Evolutionary conservation across 805 yeast genomes (phyloP).

Genomic region (Candida silvicultrix): DNA sequence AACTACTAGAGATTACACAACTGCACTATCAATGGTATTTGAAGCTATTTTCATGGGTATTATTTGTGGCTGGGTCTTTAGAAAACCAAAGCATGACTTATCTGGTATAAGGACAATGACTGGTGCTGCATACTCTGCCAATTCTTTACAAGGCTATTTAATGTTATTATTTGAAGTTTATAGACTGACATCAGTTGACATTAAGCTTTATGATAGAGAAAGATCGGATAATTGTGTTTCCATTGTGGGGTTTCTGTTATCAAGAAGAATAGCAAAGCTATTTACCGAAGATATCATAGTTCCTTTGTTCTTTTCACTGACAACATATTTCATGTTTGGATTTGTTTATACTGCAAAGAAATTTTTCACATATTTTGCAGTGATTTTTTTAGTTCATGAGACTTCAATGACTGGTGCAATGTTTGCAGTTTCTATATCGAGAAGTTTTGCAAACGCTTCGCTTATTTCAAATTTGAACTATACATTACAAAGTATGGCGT

Average conservation of each 20-base stretch:
- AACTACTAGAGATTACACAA: constrained; percentile 45
- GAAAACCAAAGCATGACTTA: constrained; percentile 49
- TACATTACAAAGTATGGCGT: constrained; percentile 61
- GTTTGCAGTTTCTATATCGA: constrained; percentile 16
- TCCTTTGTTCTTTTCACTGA: constrained; percentile 49
- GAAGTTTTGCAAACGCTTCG: constrained; percentile 12
- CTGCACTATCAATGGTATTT: constrained; percentile 33
- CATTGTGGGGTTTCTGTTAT: constrained; percentile 50
- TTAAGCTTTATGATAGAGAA: constrained; percentile 46
- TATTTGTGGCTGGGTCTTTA: constrained; percentile 74
- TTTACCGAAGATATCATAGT: constrained; percentile 64
- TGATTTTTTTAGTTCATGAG: constrained; percentile 49
- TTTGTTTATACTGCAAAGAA: constrained; percentile 36
- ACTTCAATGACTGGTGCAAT: constrained; percentile 51
- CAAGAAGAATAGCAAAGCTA: constrained; percentile 60
- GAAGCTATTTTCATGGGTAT: constrained; percentile 48
- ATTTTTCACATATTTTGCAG: constrained; percentile 60
- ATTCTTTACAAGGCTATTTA: constrained; percentile 22
- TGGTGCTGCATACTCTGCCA: constrained; percentile 26
- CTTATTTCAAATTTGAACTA: constrained; percentile 15
- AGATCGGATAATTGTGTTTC: constrained; percentile 36
- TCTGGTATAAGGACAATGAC: constrained; percentile 60
- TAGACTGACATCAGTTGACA: constrained; percentile 41
- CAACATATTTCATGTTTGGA: constrained; percentile 77
- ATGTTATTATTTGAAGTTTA: constrained; percentile 46